Conservation (phyloP, 345 rosid genomes). For the Gossypium bickii region DNA sequence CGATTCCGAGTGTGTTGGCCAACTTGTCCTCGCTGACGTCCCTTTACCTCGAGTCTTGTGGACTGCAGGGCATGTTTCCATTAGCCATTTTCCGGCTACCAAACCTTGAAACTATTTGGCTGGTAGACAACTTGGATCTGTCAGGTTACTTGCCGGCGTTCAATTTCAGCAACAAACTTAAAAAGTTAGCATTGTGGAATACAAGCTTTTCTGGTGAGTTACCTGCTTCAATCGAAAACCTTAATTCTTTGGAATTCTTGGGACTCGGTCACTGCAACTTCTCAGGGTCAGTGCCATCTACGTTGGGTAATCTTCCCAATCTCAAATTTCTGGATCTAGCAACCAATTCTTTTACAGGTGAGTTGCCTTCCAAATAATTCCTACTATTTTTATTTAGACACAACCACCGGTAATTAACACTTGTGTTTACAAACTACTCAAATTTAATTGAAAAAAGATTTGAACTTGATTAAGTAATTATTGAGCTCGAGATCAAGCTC, state of each 20-base stretch:
- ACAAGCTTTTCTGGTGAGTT: conserved; percentile 19
- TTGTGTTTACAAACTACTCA: no score
- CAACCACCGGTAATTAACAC: no score
- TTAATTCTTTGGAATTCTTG: conserved; percentile 2
- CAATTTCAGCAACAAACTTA: not conserved
- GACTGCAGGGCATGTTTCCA: not conserved
- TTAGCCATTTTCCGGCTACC: conserved; percentile 9
- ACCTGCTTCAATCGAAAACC: conserved; percentile 12
- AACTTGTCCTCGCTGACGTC: not conserved
- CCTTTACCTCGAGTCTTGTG: not conserved
- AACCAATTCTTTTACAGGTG: not conserved
- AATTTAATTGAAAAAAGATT: no score
- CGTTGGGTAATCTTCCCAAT: not conserved
- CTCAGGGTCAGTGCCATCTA: not conserved
- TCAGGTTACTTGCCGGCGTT: conserved; percentile 20
- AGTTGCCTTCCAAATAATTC: not conserved
- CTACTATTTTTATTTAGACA: no score
- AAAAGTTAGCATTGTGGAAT: not conserved
- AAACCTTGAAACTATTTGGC: conserved; percentile 2
- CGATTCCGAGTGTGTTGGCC: not conserved
- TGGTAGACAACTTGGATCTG: not conserved
- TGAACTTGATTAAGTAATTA: no score
- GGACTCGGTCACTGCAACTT: not conserved
- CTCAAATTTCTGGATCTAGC: not conserved
- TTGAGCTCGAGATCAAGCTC: no score